phyloP scores from a whole-genome alignment of 176 grass and related monocot species.

The Triticum timopheevii region DNA sequence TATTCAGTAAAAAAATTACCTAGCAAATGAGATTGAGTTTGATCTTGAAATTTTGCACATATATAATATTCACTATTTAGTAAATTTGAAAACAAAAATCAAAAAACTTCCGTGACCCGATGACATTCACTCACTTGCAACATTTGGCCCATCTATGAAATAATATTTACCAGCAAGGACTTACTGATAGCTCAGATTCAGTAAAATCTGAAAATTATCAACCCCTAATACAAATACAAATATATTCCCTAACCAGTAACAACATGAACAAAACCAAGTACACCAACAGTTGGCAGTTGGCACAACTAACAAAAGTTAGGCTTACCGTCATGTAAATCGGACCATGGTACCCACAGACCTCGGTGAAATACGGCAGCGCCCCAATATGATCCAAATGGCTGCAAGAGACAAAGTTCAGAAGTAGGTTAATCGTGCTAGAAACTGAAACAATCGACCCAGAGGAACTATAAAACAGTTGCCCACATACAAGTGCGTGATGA shows the following conservation, averaged over 20 bases:
- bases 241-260: neutral
- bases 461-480: neutral
- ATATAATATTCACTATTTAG: neutral
- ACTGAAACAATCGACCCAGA: neutral
- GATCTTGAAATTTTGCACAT: neutral
- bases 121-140: neutral
- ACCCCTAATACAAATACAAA: neutral
- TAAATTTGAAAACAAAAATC: neutral
- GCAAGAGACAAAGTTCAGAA: conserved; percentile 19
- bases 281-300: neutral
- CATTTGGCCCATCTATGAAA: neutral
- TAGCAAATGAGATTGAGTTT: neutral
- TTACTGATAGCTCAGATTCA: conserved; percentile 5
- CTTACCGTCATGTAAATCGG: conserved; percentile 93
- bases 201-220: neutral
- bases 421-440: neutral
- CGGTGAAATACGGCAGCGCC: conserved; percentile 85
- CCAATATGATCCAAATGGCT: conserved; percentile 98
- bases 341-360: conserved; percentile 83
- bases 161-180: neutral
- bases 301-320: neutral
- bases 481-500: conserved; percentile 91
- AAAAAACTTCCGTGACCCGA: neutral
- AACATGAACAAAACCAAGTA: neutral
- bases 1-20: neutral